Base-by-base conservation (phyloP, 169 alveolate species). In the Babesia gibsoni region DNA sequence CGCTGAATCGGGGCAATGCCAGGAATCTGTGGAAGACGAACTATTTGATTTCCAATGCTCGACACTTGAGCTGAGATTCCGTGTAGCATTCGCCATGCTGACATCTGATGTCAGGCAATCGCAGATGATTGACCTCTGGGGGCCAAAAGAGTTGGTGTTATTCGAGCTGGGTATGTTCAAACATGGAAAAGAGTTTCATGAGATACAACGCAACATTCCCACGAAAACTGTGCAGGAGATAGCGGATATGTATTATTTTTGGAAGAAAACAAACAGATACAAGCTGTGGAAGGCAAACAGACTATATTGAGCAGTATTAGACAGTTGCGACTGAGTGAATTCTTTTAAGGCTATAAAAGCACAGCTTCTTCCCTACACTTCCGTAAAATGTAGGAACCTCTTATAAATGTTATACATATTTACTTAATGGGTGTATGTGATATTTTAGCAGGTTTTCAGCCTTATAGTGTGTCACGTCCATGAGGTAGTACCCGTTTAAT, bases 231-330 rank as follows among this genome's bases (percentile, higher is more conserved):
- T 88, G 7, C 74, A 87, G 52, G 94, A 90, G 52, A 86, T 89
- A 29, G 92, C 89, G 25, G 94, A 90, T 52, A 87, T 90, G 77
- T 90, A 90, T 48, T 90, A 90, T 69, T 58, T 90, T 41, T 90
- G 94, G 94, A 90, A 90, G 52, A 88, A 90, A 57, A 89, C 93
- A 25, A 84, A 66, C 82, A 49, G 94, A 16, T 90, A 90, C 52
- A 64, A 63, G 16, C 83, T 91, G 43, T 90, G 94, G 94, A 90
- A 90, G 67, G 89, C 68, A 14, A 82, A 84, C 53, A 64, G 94
- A 42, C 46, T 20, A 48, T 74, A 74, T 57, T 74, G 58, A 61
- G 10, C 0, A 30, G 23, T 43, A 43, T 36, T 14, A 8, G 70
- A 12, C 32, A 48, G n/a, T n/a, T n/a, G n/a, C n/a, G n/a, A n/a